Evolutionary conservation across 495 filamentous ascomycete species (phyloP).

Genomic region (Podospora fimiseda): DNA sequence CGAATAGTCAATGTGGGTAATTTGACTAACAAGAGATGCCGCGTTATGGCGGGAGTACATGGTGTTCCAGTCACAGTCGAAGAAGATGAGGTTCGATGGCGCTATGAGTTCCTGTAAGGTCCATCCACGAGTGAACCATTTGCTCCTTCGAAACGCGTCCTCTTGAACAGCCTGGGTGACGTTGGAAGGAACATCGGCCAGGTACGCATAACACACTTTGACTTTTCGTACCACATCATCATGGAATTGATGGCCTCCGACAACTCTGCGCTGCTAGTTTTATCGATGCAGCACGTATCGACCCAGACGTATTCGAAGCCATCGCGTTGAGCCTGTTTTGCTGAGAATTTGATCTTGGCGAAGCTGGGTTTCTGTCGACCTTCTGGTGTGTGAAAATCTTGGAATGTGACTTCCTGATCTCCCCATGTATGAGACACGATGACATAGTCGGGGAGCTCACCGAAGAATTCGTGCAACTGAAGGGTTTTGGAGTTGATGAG

Average conservation of each 20-base stretch:
- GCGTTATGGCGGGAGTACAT: not conserved
- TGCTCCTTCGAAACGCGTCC: not conserved
- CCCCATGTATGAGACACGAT: not conserved
- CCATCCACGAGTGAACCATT: not conserved
- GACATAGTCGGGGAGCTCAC: not conserved
- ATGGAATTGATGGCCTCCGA: slow-evolving; percentile 41
- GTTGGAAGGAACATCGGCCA: not conserved
- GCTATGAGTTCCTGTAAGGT: not conserved
- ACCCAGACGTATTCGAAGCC: not conserved
- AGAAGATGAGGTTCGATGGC: not conserved
- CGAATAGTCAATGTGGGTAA: too few species aligned
- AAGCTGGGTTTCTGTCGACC: not conserved
- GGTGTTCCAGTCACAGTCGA: not conserved
- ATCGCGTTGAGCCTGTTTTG: not conserved
- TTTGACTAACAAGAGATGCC: not conserved
- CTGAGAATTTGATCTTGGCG: not conserved
- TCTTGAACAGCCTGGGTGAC: not conserved
- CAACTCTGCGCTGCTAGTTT: slow-evolving; percentile 32
- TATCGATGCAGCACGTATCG: slow-evolving; percentile 25
- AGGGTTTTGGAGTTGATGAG: not conserved
- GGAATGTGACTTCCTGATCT: not conserved
- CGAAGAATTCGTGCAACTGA: not conserved
- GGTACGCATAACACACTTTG: slow-evolving; percentile 25
- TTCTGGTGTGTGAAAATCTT: not conserved
- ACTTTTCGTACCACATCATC: slow-evolving; percentile 30